Evolutionary conservation across 768 basidiomycete species (phyloP).

Genomic region (Panaeolus papilionaceus): DNA sequence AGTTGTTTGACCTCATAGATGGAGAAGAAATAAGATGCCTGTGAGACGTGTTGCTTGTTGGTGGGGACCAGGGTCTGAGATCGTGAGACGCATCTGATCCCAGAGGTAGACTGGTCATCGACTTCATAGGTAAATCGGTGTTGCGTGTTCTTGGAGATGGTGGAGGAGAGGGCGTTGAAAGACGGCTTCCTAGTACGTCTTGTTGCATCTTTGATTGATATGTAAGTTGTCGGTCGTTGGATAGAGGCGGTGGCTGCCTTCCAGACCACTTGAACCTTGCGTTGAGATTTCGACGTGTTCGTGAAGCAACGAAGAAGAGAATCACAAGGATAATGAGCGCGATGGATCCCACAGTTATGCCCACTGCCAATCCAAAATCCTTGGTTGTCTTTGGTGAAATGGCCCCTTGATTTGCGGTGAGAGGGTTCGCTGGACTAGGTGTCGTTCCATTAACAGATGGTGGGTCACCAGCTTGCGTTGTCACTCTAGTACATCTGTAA

Average conservation of each 20-base stretch:
- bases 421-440: neutral
- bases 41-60: neutral
- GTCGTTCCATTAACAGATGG: neutral
- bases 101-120: neutral
- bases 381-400: constrained; percentile 7
- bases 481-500: neutral
- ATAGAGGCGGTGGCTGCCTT: neutral
- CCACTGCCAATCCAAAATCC: constrained; percentile 15
- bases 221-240: constrained; percentile 1
- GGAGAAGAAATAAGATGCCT: neutral
- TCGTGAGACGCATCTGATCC: constrained; percentile 4
- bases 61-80: neutral
- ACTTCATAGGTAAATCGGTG: constrained; percentile 6
- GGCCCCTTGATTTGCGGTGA: neutral
- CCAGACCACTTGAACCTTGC: constrained; percentile 1
- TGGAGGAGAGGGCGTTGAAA: neutral
- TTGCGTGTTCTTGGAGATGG: neutral
- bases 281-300: constrained; percentile 16
- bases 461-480: too few relatives aligned
- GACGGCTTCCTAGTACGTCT: neutral
- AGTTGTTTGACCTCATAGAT: neutral
- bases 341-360: constrained; percentile 14
- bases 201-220: neutral
- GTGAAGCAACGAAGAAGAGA: constrained; percentile 16
- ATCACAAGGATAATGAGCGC: constrained; percentile 14